Evolutionary conservation across 192 early-diverging fungal genomes (phyloP).

Genomic region (Coemansia pectinata): DNA sequence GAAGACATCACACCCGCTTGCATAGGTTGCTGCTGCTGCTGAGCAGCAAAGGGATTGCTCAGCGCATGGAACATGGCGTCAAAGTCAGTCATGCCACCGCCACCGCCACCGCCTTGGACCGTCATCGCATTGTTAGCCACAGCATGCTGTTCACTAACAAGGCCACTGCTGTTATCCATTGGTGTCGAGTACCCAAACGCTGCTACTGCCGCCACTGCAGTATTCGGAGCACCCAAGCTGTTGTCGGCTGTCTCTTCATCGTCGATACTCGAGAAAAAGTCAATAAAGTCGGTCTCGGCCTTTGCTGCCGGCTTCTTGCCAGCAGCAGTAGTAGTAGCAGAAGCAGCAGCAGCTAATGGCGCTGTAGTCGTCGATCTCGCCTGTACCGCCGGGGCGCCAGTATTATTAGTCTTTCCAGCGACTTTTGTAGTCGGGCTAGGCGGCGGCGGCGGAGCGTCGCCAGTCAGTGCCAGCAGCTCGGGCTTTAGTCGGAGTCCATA

Average conservation of each 20-base stretch:
- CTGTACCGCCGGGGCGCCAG: neutral
- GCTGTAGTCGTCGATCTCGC: neutral
- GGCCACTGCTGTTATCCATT: neutral
- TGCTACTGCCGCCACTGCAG: neutral
- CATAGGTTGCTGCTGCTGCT: slow-evolving; percentile 1
- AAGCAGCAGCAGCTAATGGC: neutral
- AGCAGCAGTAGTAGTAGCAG: neutral
- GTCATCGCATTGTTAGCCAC: neutral
- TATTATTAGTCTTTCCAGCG: neutral
- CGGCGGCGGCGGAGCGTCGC: slow-evolving; percentile 9
- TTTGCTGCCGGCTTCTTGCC: slow-evolving; percentile 9
- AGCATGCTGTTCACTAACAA: neutral
- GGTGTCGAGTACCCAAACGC: neutral
- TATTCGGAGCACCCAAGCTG: neutral
- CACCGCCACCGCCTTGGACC: neutral
- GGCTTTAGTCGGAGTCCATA: slow-evolving; percentile 52
- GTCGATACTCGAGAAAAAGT: slow-evolving; percentile 60
- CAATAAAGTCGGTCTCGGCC: slow-evolving; percentile 52
- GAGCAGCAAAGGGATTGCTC: slow-evolving; percentile 41
- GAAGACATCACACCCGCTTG: neutral
- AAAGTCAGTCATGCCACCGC: slow-evolving; percentile 19
- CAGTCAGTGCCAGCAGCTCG: slow-evolving; percentile 32
- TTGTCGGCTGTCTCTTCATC: slow-evolving; percentile 16
- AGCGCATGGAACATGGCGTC: slow-evolving; percentile 47
- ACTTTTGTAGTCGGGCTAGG: neutral